A percentile compares a stretch with the other conserved stretches of the same genome.
phyloP scores from a whole-genome alignment of 176 grass and related monocot genomes.

The Oryza coarctata region DNA sequence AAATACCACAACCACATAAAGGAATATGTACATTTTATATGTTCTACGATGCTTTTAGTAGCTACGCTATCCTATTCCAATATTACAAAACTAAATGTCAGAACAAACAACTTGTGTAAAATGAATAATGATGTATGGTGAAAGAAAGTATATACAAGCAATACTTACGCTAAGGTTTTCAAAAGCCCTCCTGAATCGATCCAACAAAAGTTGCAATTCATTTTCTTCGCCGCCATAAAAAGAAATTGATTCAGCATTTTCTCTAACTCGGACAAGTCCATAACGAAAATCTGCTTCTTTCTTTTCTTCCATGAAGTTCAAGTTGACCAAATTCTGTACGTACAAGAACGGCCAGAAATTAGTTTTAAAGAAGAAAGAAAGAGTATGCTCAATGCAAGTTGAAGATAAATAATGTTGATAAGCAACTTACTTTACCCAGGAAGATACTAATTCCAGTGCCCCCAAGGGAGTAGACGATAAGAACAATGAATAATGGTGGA shows the following conservation, averaged over 20 bases:
- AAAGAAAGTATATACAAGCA: slow-evolving; percentile 19
- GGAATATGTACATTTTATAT: background rate
- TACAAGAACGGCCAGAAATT: slow-evolving; percentile 25
- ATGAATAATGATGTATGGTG: background rate
- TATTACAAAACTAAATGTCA: background rate
- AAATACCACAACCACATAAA: background rate
- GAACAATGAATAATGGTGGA: slow-evolving; percentile 89
- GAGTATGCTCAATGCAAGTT: background rate
- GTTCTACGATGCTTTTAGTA: background rate
- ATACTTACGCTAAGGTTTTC: slow-evolving; percentile 84
- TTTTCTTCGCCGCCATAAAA: slow-evolving; percentile 97
- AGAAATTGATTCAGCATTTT: slow-evolving; percentile 98
- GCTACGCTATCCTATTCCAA: slow-evolving; percentile 2
- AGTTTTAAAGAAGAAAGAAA: slow-evolving; percentile 26
- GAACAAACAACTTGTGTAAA: slow-evolving; percentile 13
- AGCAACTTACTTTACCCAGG: slow-evolving; percentile 82
- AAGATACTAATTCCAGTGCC: slow-evolving; percentile 85
- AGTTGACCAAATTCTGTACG: slow-evolving; percentile 80
- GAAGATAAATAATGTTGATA: slow-evolving; percentile 13
- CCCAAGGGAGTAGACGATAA: slow-evolving; percentile 94
- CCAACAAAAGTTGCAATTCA: slow-evolving; percentile 87
- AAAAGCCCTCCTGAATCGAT: slow-evolving; percentile 86
- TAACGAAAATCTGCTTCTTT: slow-evolving; percentile 99
- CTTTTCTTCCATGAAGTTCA: slow-evolving; percentile 99
- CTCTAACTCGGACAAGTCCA: slow-evolving; percentile 92